These are phyloP conservation scores for Suhomyces taliae DNA, from an alignment of 1,139 yeast species.

Conservation along the genomic window DNA sequence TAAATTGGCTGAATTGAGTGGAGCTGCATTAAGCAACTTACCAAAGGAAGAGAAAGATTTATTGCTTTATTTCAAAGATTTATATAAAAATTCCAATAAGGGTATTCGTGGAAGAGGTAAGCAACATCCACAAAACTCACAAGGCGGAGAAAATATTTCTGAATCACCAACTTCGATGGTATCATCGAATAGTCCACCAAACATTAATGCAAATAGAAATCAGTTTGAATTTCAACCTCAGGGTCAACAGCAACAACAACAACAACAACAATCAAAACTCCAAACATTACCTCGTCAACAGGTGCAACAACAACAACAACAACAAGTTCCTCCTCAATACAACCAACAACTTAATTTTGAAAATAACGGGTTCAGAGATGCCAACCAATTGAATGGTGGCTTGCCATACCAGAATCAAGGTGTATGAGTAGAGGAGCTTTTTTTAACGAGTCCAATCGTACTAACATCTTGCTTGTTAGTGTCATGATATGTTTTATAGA, in stretches of 20 bases:
- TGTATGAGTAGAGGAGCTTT: background rate
- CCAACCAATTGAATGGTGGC: constrained; percentile 14
- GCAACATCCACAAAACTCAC: constrained; percentile 13
- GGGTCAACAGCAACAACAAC: constrained; percentile 6
- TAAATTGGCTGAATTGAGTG: constrained; percentile 57
- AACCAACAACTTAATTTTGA: constrained; percentile 14
- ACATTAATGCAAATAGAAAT: constrained; percentile 1
- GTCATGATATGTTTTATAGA: background rate
- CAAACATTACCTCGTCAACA: constrained; percentile 12
- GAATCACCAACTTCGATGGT: constrained; percentile 7
- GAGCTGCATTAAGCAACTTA: constrained; percentile 44
- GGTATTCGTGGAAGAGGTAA: constrained; percentile 92
- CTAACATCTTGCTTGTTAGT: too few relatives aligned
- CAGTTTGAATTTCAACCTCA: constrained; percentile 13
- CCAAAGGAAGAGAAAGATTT: constrained; percentile 68
- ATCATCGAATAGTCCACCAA: constrained; percentile 6
- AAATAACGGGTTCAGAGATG: constrained; percentile 14
- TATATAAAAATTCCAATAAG: constrained; percentile 84
- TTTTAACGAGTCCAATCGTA: too few relatives aligned
- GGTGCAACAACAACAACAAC: constrained; percentile 6
- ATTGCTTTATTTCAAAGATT: constrained; percentile 71
- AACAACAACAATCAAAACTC: background rate
- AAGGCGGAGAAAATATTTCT: constrained; percentile 3
- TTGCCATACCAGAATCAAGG: constrained; percentile 11
- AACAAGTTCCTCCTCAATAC: constrained; percentile 8